Evolutionary conservation across 2,329 filamentous ascomycete genomes (phyloP), one percentile per base, ranked within the genome.

Genomic region (Sclerotiophoma versabilis): DNA sequence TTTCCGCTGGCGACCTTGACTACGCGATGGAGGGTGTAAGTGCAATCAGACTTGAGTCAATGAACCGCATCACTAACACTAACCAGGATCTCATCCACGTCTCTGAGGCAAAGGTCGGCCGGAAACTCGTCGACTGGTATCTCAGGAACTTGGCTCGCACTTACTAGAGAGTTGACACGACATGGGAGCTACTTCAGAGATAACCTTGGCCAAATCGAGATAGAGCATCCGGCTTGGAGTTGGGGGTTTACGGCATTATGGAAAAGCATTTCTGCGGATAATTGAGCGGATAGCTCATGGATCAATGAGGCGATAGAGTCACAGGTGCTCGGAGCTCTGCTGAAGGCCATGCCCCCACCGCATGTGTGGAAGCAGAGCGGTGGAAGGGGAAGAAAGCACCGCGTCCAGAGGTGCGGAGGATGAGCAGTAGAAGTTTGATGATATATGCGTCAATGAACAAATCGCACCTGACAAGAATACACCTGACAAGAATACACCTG

Each of bases 91-190:
- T 99, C 70, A 99, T 99, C 76, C 95, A 99, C 80, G 95, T 99
- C 68, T 97, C 93, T 54, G 95, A 99, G 81, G 93, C 93, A 66
- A 99, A 99, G 88, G 92, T 97, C 57, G 95, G 95, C 74, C 87
- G 95, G 70, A 96, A 95, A 81, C 83, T 99, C 72, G 93, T 99
- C 63, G 95, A 99, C 80, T 99, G 95, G 95, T 99, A 99, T 79
- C 86, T 99, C 75, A 89, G 95, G 75, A 99, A 99, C 83, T 83
- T 99, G 72, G 91, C 93, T 57, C 89, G 95, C 76, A 96, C 93
- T 54, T 99, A 99, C 83, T 96, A 89, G 63, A 63, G 38, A 23
- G 51, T 38, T 20, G 48, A 50, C 15, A 44, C 32, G 33, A 46
- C 22, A 34, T 19, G 37, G 33, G 39, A 57, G 51, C 45, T 32